phyloP scores from a whole-genome alignment of 371 early-diverging fungal genomes.

The Haplosporangium sp. region DNA sequence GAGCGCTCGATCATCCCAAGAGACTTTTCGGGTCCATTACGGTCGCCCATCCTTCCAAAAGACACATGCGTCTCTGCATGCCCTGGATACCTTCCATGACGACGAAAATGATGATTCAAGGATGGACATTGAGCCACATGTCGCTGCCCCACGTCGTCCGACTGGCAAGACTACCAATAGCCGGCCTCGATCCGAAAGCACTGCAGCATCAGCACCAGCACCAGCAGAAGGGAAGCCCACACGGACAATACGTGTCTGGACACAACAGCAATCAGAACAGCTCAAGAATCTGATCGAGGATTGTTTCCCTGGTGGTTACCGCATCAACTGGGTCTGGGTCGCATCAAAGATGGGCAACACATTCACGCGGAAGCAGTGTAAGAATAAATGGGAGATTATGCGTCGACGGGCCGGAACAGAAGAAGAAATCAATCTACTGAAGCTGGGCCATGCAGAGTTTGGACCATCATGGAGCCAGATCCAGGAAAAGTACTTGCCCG shows the following conservation, averaged over 20 bases:
- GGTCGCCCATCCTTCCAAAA: slow-evolving; percentile 2
- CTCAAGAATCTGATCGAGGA: slow-evolving; percentile 48
- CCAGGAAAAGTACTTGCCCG: slow-evolving; percentile 52
- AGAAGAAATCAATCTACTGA: slow-evolving; percentile 34
- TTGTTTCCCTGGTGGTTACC: slow-evolving; percentile 48
- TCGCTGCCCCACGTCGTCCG: slow-evolving; percentile 7
- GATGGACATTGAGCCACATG: slow-evolving; percentile 8
- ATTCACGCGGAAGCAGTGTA: slow-evolving; percentile 51
- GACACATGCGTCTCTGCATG: slow-evolving; percentile 8
- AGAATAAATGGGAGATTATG: slow-evolving; percentile 56
- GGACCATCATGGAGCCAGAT: slow-evolving; percentile 46
- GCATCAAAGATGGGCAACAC: slow-evolving; percentile 53
- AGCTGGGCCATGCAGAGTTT: slow-evolving; percentile 42
- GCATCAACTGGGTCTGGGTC: slow-evolving; percentile 55
- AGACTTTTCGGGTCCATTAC: slow-evolving; percentile 8
- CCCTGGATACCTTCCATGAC: slow-evolving; percentile 7
- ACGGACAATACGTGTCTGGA: slow-evolving; percentile 47
- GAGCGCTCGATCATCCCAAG: slow-evolving; percentile 35
- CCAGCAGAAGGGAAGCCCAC: slow-evolving; percentile 31
- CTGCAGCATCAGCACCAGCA: neutral
- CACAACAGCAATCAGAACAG: slow-evolving; percentile 44
- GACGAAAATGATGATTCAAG: slow-evolving; percentile 10
- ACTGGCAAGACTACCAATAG: slow-evolving; percentile 9
- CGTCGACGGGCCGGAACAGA: slow-evolving; percentile 49
- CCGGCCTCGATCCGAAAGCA: slow-evolving; percentile 10